Evolutionary conservation across 371 early-diverging fungal genomes (phyloP), one percentile per base, ranked within the genome.

Genomic region (Lichtheimia ornata): DNA sequence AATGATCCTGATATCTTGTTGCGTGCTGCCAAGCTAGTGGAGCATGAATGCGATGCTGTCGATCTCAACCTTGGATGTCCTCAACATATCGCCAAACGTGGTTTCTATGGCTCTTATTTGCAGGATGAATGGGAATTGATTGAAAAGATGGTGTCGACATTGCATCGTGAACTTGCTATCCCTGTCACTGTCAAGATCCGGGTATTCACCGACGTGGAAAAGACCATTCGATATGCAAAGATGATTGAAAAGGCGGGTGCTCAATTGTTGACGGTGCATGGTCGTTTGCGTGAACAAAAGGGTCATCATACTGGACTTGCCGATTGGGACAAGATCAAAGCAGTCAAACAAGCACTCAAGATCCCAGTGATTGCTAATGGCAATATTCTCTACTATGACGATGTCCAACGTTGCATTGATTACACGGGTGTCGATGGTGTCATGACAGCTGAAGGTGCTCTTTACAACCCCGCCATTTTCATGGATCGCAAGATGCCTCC

Each of bases 61-160:
- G 99, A 99, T 77, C 73, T 99, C 41, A 99, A 99, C 60, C 84
- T 99, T 15, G 99, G 99, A 7, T 99, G 99, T 70, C 99, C 99
- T 7, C 94, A 79, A 73, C 87, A 89, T 47, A 99, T 99, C 65
- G 99, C 99, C 14, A 85, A 86, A 53, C 77, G 89, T 52, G 99
- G 99, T 13, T 86, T 89, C 70, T 99, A 99, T 72, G 99, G 99
- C 0, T 89, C 99, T 11, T 99, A 84, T 65, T 74, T 99, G 65
- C 92, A 94, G 88, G 97, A 99, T 44, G 98, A 97, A 53, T 97
- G 98, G 98, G 91, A 93, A 0, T 69, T 96, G 61, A 88, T 98
- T 58, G 84, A 81, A 30, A 71, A 72, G 43, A 84, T 95, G 83
- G 89, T 94, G 17, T 82, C 74, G 30, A 84, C 73, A 1, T 82